phyloP scores from a whole-genome alignment of 768 basidiomycete genomes.

The Kwoniella heveanensis region DNA sequence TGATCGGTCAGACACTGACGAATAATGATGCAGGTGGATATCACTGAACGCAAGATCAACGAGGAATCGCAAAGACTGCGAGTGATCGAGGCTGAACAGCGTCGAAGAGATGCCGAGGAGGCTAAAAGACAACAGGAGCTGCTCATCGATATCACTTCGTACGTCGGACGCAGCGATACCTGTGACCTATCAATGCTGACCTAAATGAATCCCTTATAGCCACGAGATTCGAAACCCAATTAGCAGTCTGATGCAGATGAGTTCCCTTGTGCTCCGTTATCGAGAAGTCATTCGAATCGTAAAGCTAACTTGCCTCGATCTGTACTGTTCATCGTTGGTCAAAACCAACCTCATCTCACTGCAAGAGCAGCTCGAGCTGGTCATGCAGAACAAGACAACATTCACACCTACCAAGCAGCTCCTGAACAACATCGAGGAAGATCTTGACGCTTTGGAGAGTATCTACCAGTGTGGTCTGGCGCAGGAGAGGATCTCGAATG shows the following conservation, averaged over 20 bases:
- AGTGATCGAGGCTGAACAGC: constrained; percentile 46
- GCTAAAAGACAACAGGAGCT: constrained; percentile 58
- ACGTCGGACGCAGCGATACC: no score
- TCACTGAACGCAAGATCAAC: constrained; percentile 50
- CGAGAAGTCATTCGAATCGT: no score
- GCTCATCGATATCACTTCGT: constrained; percentile 58
- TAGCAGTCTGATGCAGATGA: constrained; percentile 45
- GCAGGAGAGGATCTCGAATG: constrained; percentile 58
- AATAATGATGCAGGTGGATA: constrained; percentile 46
- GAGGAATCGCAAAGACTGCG: constrained; percentile 50
- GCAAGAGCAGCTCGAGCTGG: constrained; percentile 42
- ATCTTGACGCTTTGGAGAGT: constrained; percentile 55
- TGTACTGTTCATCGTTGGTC: constrained; percentile 56
- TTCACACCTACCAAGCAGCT: constrained; percentile 41
- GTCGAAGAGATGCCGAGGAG: constrained; percentile 52
- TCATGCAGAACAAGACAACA: constrained; percentile 12
- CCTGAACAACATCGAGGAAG: constrained; percentile 49
- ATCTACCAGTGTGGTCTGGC: constrained; percentile 57
- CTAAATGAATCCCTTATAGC: constrained; percentile 1
- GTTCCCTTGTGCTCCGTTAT: no score
- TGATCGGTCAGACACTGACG: no score
- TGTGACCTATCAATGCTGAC: no score
- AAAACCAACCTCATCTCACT: constrained; percentile 51
- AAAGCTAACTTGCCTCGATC: constrained; percentile 50
- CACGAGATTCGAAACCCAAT: constrained; percentile 53